Conservation (phyloP, 2,329 filamentous ascomycete genomes). For the Phialophora chinensis region DNA sequence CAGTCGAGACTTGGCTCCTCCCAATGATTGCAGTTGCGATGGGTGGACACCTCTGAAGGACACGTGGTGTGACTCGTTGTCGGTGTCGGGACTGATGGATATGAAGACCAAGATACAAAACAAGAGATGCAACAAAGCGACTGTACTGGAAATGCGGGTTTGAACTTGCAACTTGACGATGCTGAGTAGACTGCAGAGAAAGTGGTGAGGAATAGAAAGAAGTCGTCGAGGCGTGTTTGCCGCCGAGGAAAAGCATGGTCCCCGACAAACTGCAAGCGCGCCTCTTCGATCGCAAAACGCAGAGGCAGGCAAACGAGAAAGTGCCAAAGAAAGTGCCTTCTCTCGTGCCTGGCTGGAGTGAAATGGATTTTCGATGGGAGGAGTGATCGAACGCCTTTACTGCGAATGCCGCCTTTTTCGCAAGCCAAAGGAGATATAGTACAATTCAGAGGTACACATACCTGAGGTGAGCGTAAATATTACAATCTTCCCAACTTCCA, state of each 20-base stretch:
- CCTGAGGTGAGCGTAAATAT: conserved; percentile 23
- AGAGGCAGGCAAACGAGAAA: neutral
- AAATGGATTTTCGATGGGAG: neutral
- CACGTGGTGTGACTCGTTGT: neutral
- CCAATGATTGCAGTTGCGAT: neutral
- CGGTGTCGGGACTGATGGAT: neutral
- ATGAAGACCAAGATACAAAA: neutral
- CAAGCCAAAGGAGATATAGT: conserved; percentile 3
- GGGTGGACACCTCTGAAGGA: neutral
- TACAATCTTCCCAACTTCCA: conserved; percentile 78
- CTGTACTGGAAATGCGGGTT: neutral
- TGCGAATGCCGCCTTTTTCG: neutral
- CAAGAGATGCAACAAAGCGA: neutral
- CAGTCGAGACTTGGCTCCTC: neutral
- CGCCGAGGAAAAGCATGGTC: neutral
- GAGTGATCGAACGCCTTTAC: neutral
- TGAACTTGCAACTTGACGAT: neutral
- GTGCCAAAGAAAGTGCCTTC: neutral
- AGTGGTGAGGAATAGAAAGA: neutral
- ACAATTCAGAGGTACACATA: conserved; percentile 23
- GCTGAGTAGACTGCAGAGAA: neutral
- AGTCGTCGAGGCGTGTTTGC: neutral
- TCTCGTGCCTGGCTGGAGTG: neutral
- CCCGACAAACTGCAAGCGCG: conserved; percentile 3
- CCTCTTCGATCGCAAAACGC: neutral